Conservation (phyloP, 129 eudicot species). For the Solidago caesia region DNA sequence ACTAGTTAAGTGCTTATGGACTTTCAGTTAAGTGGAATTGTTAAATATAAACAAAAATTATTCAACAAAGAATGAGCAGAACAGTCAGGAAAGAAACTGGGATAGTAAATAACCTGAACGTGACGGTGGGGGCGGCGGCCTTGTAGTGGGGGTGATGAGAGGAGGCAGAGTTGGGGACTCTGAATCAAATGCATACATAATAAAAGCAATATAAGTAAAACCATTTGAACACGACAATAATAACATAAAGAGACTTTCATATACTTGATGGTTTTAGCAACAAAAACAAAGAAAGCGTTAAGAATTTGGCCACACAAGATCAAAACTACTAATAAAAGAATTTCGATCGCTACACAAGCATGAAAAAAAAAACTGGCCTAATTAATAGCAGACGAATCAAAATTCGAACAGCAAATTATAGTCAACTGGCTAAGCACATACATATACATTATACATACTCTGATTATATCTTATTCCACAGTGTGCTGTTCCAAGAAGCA, state of each 20-base stretch:
- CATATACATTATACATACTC: too few species aligned
- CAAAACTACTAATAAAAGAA: not conserved
- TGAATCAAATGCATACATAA: conserved; percentile 5
- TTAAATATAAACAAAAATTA: not conserved
- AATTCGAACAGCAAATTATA: too few species aligned
- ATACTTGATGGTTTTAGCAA: not conserved
- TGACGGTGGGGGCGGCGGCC: conserved; percentile 24
- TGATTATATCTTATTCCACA: too few species aligned
- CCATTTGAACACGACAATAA: not conserved
- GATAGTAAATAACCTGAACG: conserved; percentile 15
- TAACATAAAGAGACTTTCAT: not conserved
- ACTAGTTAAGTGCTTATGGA: not conserved
- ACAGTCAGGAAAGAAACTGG: not conserved
- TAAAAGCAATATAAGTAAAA: not conserved
- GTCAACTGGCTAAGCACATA: too few species aligned
- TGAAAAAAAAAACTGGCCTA: too few species aligned
- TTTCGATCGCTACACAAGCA: not conserved
- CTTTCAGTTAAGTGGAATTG: conserved; percentile 3
- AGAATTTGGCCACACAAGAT: not conserved
- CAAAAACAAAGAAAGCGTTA: not conserved
- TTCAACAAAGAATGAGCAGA: not conserved
- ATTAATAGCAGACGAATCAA: too few species aligned
- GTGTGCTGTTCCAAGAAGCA: too few species aligned
- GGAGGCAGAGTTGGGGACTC: conserved; percentile 33
- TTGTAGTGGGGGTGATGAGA: conserved; percentile 7